phyloP scores from a whole-genome alignment of 208 protist species.

The Zelonia costaricensis region DNA sequence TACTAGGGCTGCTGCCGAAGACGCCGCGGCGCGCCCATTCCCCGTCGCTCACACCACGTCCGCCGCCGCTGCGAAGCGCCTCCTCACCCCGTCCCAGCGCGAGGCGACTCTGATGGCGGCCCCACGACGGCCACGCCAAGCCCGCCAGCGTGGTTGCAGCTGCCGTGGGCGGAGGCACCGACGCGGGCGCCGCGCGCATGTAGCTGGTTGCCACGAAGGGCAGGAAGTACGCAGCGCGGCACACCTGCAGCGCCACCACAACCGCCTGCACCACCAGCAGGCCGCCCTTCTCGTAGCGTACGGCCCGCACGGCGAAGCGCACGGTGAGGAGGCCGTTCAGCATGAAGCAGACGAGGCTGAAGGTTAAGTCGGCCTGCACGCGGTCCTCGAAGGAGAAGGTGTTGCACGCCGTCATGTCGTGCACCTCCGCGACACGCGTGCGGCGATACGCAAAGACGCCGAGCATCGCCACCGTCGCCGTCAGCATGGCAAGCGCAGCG shows the following conservation, averaged over 20 bases:
- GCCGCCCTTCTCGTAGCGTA: conserved; percentile 54
- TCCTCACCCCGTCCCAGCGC: too few relatives aligned
- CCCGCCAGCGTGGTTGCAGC: background rate
- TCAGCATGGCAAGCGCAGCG: conserved; percentile 15
- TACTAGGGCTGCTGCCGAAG: background rate
- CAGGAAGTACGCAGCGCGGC: conserved; percentile 47
- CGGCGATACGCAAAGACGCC: conserved; percentile 2
- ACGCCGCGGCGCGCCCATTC: background rate
- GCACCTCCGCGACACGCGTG: conserved; percentile 1
- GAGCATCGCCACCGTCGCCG: conserved; percentile 10
- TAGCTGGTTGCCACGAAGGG: conserved; percentile 23
- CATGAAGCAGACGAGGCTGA: conserved; percentile 48
- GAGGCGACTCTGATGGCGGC: background rate
- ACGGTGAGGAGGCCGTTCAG: conserved; percentile 44
- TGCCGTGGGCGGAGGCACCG: too few relatives aligned
- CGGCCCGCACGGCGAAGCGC: conserved; percentile 49
- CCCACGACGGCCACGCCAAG: background rate
- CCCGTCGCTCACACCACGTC: too few relatives aligned
- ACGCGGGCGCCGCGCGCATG: background rate
- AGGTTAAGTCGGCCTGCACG: conserved; percentile 41
- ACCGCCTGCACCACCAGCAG: conserved; percentile 51
- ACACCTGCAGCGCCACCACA: conserved; percentile 41
- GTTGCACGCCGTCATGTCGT: conserved; percentile 53
- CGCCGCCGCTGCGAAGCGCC: background rate
- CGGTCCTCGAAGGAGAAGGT: conserved; percentile 23